Percentiles rank a stretch among this genome's conserved stretches.
Conservation (phyloP, 2,329 filamentous ascomycete species). For the Diplodia sapinea region DNA sequence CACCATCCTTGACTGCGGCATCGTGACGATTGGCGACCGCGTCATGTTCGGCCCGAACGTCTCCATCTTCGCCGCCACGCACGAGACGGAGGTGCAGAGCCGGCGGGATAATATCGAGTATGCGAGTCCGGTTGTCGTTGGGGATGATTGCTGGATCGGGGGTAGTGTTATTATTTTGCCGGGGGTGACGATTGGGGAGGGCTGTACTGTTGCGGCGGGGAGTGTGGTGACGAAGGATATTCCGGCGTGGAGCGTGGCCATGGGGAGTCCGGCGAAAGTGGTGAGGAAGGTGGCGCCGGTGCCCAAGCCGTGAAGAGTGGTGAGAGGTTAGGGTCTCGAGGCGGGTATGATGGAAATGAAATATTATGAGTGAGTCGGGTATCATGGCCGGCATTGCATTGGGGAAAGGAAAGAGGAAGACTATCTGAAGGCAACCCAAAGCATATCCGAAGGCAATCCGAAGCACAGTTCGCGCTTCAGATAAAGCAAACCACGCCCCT, state of each 20-base stretch:
- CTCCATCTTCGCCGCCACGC: conserved; percentile 60
- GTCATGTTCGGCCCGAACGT: conserved; percentile 62
- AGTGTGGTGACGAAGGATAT: conserved; percentile 82
- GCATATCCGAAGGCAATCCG: too few relatives aligned
- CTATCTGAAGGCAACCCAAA: too few relatives aligned
- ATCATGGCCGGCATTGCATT: too few relatives aligned
- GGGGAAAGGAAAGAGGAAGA: too few relatives aligned
- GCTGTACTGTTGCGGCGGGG: conserved; percentile 75
- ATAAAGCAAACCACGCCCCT: not conserved
- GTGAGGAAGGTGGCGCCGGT: conserved; percentile 48
- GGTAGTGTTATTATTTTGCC: conserved; percentile 66
- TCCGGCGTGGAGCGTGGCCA: conserved; percentile 65
- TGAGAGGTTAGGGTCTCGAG: not conserved
- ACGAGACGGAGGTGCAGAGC: conserved; percentile 57
- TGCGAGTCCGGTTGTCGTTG: conserved; percentile 56
- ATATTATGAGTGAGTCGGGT: not conserved
- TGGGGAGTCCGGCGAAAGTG: conserved; percentile 69
- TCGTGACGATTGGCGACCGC: conserved; percentile 60
- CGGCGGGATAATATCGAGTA: conserved; percentile 58
- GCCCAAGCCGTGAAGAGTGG: conserved; percentile 6
- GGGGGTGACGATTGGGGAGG: conserved; percentile 78
- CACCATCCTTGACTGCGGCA: conserved; percentile 59
- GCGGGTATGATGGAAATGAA: not conserved
- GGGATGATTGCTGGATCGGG: conserved; percentile 54
- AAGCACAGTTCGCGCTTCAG: too few relatives aligned